Conservation (phyloP, 768 basidiomycete genomes). For the Russula foetens region DNA sequence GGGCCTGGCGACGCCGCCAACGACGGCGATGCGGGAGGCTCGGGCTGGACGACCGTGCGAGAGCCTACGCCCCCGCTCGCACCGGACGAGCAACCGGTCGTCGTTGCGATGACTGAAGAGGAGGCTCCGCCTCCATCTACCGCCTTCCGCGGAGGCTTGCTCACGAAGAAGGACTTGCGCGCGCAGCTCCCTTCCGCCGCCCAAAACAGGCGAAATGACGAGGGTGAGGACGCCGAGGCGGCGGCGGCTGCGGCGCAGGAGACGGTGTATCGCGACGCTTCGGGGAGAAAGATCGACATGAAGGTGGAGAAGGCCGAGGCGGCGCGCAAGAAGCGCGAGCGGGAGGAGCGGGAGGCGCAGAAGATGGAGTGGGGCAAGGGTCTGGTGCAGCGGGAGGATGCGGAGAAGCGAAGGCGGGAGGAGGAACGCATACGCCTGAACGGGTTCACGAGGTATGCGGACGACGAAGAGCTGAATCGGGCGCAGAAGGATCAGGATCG, state of each 20-base stretch:
- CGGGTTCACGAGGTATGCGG: slow-evolving; percentile 69
- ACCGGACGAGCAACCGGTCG: slow-evolving; percentile 61
- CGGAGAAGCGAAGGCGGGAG: slow-evolving; percentile 55
- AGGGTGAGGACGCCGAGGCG: slow-evolving; percentile 42
- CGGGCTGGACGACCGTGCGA: slow-evolving; percentile 64
- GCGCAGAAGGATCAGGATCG: slow-evolving; percentile 71
- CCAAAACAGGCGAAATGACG: slow-evolving; percentile 28
- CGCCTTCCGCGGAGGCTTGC: slow-evolving; percentile 64
- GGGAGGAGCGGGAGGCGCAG: slow-evolving; percentile 76
- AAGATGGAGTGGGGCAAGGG: slow-evolving; percentile 99
- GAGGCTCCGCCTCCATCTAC: slow-evolving; percentile 31
- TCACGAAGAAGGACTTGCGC: slow-evolving; percentile 68
- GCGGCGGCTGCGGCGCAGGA: slow-evolving; percentile 63
- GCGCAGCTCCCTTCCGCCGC: slow-evolving; percentile 43
- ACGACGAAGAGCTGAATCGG: slow-evolving; percentile 82
- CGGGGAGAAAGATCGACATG: slow-evolving; percentile 83
- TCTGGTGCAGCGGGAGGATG: slow-evolving; percentile 77
- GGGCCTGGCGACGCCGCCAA: slow-evolving; percentile 34
- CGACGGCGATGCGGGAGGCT: slow-evolving; percentile 24
- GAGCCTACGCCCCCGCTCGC: slow-evolving; percentile 47
- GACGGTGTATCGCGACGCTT: slow-evolving; percentile 89
- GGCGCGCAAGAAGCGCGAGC: slow-evolving; percentile 67
- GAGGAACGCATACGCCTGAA: slow-evolving; percentile 58
- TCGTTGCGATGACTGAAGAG: slow-evolving; percentile 31
- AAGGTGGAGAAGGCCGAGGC: slow-evolving; percentile 82